Evolutionary conservation across 495 filamentous ascomycete species (phyloP), one percentile per base, ranked within the genome.

Genomic region (Daldinia caldariorum): DNA sequence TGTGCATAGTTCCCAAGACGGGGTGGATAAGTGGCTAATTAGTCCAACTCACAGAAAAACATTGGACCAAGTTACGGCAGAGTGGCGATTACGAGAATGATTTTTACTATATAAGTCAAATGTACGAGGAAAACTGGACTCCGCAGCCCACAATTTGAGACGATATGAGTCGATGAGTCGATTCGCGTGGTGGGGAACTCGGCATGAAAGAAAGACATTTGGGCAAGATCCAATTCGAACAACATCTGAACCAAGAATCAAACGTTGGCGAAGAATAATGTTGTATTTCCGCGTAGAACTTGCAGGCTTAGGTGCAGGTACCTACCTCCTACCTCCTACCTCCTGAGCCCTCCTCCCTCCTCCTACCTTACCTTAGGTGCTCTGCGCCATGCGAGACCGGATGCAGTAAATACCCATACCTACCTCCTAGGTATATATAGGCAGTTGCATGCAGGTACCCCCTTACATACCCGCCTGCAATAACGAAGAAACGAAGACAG

Each of bases 81-180:
- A 70, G 45, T 38, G 73, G 77, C 6, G 74, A 76, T 32, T 83
- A 80, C 60, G 83, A 84, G 72, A 59, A 84, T 59, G 82, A 86
- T 63, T 83, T 81, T 60, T 86, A 79, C 65, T 85, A 84, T 66
- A 77, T 84, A 47, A 83, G 82, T 68, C 84, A 86, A 70, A 76
- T 86, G 18, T 86, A 78, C 69, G 83, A 86, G 60, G 79, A 79
- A 56, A 81, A 78, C 66, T 86, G 84, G 84, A 78, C 79, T 67
- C 83, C 84, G 14, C 77, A 79, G 61, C 70, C 74, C 12, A 82
- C 82, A 67, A 74, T 72, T 61, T 84, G 51, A 69, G 18, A 47
- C 18, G 18, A 47, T 22, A 12, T 47, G 29, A 32, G 32, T 6
- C 20, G 6, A 43, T 47, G 29, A 32, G 32, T 14, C 20, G 6